A percentile compares a stretch with the other conserved stretches of the same genome.
These are phyloP conservation scores for Ascochyta koolunga DNA, from an alignment of 2,329 filamentous ascomycete species.

Conservation along the genomic window DNA sequence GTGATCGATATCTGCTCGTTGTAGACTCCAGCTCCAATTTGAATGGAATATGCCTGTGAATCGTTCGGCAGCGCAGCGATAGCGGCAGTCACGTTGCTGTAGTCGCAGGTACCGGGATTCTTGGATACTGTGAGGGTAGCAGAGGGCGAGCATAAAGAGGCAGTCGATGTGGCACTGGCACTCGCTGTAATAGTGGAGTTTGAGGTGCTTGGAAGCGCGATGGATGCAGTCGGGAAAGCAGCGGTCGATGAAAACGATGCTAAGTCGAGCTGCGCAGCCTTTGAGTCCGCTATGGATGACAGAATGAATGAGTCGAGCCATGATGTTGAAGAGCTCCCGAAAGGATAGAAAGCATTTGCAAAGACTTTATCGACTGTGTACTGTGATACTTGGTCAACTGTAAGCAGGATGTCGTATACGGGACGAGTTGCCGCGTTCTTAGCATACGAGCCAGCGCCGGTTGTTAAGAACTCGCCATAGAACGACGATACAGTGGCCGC, in stretches of 20 bases:
- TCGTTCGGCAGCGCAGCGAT: conserved; percentile 53
- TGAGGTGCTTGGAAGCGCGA: conserved; percentile 14
- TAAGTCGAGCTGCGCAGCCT: conserved; percentile 29
- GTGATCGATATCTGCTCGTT: conserved; percentile 51
- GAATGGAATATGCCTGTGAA: conserved; percentile 49
- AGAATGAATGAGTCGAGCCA: conserved; percentile 50
- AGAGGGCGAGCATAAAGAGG: conserved; percentile 32
- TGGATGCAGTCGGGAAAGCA: conserved; percentile 12
- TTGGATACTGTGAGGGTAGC: conserved; percentile 45
- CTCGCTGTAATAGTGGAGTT: conserved; percentile 18
- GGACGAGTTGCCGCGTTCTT: conserved; percentile 44
- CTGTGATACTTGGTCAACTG: conserved; percentile 41
- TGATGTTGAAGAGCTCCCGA: conserved; percentile 38
- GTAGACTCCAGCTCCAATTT: conserved; percentile 51
- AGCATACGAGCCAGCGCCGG: conserved; percentile 50
- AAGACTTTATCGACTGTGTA: conserved; percentile 46
- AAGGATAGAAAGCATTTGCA: conserved; percentile 42
- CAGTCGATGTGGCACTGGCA: conserved; percentile 8
- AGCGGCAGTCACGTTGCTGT: conserved; percentile 52
- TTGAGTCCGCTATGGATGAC: conserved; percentile 39
- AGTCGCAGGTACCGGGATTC: conserved; percentile 44
- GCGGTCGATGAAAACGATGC: conserved; percentile 16
- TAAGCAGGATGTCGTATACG: conserved; percentile 45
- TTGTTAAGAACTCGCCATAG: conserved; percentile 53
- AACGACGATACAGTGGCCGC: conserved; percentile 30